Percentiles rank a stretch among this genome's conserved stretches.
Conservation (phyloP, 177 flowering plant species). For the Tripterygium wilfordii region DNA sequence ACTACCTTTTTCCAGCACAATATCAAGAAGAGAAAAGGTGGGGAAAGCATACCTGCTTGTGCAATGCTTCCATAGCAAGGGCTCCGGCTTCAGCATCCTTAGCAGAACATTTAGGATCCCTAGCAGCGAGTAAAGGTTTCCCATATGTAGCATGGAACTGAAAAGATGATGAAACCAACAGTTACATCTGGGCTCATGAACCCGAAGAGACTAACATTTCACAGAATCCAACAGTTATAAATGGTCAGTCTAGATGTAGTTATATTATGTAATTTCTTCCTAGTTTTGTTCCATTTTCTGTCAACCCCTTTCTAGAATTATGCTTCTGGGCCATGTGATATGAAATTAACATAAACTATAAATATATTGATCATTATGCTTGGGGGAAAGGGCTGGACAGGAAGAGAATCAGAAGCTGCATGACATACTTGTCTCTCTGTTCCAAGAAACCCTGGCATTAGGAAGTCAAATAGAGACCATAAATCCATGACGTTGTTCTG, state of each 20-base stretch:
- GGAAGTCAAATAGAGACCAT: constrained; percentile 98
- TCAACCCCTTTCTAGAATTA: too few species aligned
- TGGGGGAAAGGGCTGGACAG: too few species aligned
- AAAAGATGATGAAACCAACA: constrained; percentile 11
- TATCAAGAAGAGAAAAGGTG: background rate
- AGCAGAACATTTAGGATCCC: constrained; percentile 93
- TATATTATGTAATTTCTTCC: too few species aligned
- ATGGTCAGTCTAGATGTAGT: too few species aligned
- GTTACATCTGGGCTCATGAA: too few species aligned
- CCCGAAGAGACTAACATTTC: too few species aligned
- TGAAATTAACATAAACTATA: too few species aligned
- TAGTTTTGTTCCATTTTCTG: too few species aligned
- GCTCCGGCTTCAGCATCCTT: constrained; percentile 98
- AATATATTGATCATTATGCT: too few species aligned
- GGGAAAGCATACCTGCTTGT: constrained; percentile 67
- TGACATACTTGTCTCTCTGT: constrained; percentile 80
- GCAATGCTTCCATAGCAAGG: constrained; percentile 99
- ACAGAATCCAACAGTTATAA: too few species aligned
- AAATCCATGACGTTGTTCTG: constrained; percentile 96
- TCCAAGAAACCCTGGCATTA: constrained; percentile 99
- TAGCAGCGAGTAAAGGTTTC: constrained; percentile 82
- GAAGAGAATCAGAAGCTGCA: background rate
- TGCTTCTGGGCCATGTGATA: too few species aligned
- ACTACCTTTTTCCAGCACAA: background rate
- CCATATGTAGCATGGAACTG: constrained; percentile 97